Conservation (phyloP, 2,329 filamentous ascomycete species). For the Thelonectria olida region DNA sequence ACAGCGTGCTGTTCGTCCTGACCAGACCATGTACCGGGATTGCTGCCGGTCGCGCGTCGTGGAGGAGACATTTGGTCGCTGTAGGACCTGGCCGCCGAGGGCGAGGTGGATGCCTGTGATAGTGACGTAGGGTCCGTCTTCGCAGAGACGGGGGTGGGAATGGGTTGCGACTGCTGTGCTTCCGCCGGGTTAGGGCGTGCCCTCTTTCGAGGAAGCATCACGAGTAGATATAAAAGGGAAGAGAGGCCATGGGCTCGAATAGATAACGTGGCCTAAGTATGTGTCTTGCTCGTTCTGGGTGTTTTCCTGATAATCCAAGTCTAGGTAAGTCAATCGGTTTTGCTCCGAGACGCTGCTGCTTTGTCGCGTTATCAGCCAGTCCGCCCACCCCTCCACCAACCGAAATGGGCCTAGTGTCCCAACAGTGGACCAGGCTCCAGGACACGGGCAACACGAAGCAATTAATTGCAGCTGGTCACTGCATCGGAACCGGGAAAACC, state of each 20-base stretch:
- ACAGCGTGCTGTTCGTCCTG: slow-evolving; percentile 30
- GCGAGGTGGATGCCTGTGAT: slow-evolving; percentile 35
- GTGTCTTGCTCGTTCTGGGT: slow-evolving; percentile 19
- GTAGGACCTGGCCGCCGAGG: slow-evolving; percentile 29
- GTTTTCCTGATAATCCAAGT: neutral
- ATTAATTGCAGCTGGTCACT: slow-evolving; percentile 5
- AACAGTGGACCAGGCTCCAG: slow-evolving; percentile 6
- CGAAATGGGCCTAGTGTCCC: slow-evolving; percentile 3
- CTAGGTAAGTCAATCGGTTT: neutral
- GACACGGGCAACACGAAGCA: neutral
- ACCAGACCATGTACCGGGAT: neutral
- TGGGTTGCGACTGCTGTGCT: slow-evolving; percentile 24
- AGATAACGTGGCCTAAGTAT: slow-evolving; percentile 10
- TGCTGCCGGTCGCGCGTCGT: slow-evolving; percentile 24
- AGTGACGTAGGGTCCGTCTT: slow-evolving; percentile 39
- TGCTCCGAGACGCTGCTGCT: neutral
- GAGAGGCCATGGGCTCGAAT: slow-evolving; percentile 18
- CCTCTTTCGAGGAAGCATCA: slow-evolving; percentile 48
- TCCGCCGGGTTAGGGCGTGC: slow-evolving; percentile 42
- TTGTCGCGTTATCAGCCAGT: slow-evolving; percentile 8
- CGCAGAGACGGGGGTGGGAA: slow-evolving; percentile 24
- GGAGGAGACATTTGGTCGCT: slow-evolving; percentile 29
- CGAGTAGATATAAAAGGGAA: slow-evolving; percentile 7
- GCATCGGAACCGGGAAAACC: slow-evolving; percentile 29
- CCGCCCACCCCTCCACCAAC: slow-evolving; percentile 8